A percentile compares a stretch with the other conserved stretches of the same genome.
Evolutionary conservation across 2,329 filamentous ascomycete genomes (phyloP).

Genomic region (Aspergillus sp.): DNA sequence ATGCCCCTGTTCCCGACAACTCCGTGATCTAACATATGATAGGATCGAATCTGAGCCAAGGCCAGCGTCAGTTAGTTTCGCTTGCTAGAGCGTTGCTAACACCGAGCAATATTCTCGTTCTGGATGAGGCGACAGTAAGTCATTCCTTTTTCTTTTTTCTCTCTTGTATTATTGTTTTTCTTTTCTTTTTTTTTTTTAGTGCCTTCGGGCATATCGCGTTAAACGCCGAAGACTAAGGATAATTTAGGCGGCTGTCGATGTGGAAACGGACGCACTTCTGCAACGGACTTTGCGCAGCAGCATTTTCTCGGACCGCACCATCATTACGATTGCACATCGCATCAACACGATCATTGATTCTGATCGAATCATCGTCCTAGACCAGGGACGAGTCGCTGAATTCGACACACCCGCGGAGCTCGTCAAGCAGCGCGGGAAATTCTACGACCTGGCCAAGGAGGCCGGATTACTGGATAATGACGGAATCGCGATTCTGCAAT

Average conservation of each 20-base stretch:
- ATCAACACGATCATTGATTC: conserved; percentile 92
- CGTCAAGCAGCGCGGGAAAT: conserved; percentile 67
- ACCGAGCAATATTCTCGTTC: conserved; percentile 91
- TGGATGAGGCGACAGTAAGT: conserved; percentile 86
- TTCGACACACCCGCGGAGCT: conserved; percentile 82
- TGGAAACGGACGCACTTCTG: conserved; percentile 60
- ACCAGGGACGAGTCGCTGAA: conserved; percentile 82
- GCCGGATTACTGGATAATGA: conserved; percentile 62
- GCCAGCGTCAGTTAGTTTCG: conserved; percentile 89
- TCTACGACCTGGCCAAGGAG: conserved; percentile 87
- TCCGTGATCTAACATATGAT: conserved; percentile 12
- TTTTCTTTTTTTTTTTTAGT: background rate
- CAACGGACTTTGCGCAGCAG: conserved; percentile 57
- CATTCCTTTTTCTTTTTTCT: background rate
- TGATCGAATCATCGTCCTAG: conserved; percentile 88
- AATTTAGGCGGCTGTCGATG: conserved; percentile 57
- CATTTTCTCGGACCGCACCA: conserved; percentile 82
- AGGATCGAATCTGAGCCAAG: conserved; percentile 93
- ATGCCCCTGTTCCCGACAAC: background rate
- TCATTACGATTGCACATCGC: conserved; percentile 95
- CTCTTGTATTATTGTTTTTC: background rate
- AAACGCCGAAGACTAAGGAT: conserved; percentile 9
- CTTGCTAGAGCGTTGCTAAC: conserved; percentile 89
- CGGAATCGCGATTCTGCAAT: conserved; percentile 18
- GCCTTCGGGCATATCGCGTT: background rate